A percentile compares a stretch with the other conserved stretches of the same genome.
These are phyloP conservation scores for Stagonosporopsis cucurbitacearum DNA, from an alignment of 2,329 filamentous ascomycete genomes.

Conservation along the genomic window DNA sequence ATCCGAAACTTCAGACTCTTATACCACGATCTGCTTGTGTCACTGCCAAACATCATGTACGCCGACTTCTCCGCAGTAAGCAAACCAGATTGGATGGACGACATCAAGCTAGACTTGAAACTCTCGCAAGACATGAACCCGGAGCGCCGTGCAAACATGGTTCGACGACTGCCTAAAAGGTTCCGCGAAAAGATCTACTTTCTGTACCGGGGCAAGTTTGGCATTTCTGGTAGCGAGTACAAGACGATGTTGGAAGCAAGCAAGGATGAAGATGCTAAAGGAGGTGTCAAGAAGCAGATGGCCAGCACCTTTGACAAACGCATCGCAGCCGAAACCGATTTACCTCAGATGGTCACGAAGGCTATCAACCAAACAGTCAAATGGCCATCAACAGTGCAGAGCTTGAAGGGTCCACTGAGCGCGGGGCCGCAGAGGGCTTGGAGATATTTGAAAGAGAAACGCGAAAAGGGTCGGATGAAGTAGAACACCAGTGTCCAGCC, in stretches of 20 bases:
- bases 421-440: slow-evolving; percentile 73
- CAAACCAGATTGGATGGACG: slow-evolving; percentile 67
- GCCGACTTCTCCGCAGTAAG: slow-evolving; percentile 65
- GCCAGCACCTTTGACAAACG: slow-evolving; percentile 86
- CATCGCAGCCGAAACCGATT: slow-evolving; percentile 75
- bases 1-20: slow-evolving; percentile 89
- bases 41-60: slow-evolving; percentile 86
- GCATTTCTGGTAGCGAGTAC: slow-evolving; percentile 84
- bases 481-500: slow-evolving; percentile 9
- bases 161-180: slow-evolving; percentile 82
- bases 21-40: slow-evolving; percentile 87
- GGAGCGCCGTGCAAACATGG: slow-evolving; percentile 91
- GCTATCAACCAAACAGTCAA: slow-evolving; percentile 87
- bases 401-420: slow-evolving; percentile 81
- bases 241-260: slow-evolving; percentile 81
- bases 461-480: slow-evolving; percentile 51
- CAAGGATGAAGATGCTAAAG: slow-evolving; percentile 69
- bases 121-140: slow-evolving; percentile 93
- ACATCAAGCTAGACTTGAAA: slow-evolving; percentile 63
- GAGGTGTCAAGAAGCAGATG: slow-evolving; percentile 71
- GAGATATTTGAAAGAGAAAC: slow-evolving; percentile 84
- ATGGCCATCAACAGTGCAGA: slow-evolving; percentile 92
- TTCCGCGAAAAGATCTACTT: slow-evolving; percentile 94
- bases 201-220: slow-evolving; percentile 89
- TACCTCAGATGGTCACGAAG: slow-evolving; percentile 73